phyloP scores from a whole-genome alignment of 2,329 filamentous ascomycete genomes.

The Colletotrichum sp. region DNA sequence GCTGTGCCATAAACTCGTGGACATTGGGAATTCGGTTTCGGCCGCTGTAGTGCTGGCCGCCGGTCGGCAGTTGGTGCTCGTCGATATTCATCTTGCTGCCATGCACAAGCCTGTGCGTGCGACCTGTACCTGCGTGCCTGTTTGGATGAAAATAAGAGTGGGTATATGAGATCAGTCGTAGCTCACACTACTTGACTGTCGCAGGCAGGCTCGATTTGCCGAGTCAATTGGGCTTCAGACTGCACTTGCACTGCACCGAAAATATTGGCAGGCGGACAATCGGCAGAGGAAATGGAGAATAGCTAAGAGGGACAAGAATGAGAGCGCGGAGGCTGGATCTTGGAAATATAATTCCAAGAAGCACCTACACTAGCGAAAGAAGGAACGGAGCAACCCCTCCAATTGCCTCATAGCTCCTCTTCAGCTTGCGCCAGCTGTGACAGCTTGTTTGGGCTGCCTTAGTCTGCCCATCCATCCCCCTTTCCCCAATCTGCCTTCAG shows the following conservation, averaged over 20 bases:
- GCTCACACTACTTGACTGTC: neutral
- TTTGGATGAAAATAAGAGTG: neutral
- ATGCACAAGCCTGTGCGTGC: neutral
- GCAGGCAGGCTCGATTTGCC: neutral
- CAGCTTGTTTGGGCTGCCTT: neutral
- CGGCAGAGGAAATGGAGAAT: neutral
- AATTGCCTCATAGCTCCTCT: slow-evolving; percentile 21
- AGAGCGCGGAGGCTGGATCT: neutral
- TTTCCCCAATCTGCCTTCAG: neutral
- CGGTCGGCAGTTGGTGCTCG: slow-evolving; percentile 47
- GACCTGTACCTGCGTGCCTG: neutral
- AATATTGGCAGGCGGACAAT: neutral
- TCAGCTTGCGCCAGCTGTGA: neutral
- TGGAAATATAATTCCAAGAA: neutral
- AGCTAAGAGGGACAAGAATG: neutral
- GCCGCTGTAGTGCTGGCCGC: slow-evolving; percentile 78
- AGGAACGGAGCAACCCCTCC: slow-evolving; percentile 2
- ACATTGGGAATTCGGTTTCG: slow-evolving; percentile 87
- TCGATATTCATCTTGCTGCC: slow-evolving; percentile 39
- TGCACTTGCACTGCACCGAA: neutral
- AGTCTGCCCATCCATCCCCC: neutral
- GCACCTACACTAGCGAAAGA: neutral
- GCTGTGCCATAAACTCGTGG: slow-evolving; percentile 77
- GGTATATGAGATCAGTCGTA: neutral
- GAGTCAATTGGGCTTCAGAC: neutral